phyloP scores from a whole-genome alignment of 2,329 filamentous ascomycete species.

The Clarireedia hainanense region DNA sequence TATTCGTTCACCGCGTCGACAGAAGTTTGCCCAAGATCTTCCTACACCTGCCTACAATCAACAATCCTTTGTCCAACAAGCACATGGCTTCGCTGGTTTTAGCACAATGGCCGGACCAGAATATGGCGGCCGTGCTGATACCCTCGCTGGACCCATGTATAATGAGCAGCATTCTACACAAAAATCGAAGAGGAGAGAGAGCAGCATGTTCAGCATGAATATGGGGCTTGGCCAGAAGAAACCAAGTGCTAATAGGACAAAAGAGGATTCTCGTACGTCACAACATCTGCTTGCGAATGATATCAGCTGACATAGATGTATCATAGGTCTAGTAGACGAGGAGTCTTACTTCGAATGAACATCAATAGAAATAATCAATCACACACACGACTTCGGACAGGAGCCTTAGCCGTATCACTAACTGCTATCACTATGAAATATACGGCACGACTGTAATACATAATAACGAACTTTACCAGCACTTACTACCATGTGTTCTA shows the following conservation, averaged over 20 bases:
- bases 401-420: conserved; percentile 14
- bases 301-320: conserved; percentile 7
- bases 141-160: conserved; percentile 27
- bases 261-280: conserved; percentile 25
- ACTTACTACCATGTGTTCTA: neutral
- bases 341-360: conserved; percentile 29
- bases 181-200: conserved; percentile 49
- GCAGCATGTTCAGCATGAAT: conserved; percentile 42
- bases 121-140: conserved; percentile 21
- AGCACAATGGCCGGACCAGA: conserved; percentile 28
- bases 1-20: conserved; percentile 54
- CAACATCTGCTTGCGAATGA: neutral
- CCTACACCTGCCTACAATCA: conserved; percentile 53
- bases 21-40: conserved; percentile 55
- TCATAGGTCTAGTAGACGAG: conserved; percentile 25
- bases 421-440: neutral
- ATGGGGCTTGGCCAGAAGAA: conserved; percentile 35
- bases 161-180: neutral
- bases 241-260: conserved; percentile 22
- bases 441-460: conserved; percentile 6
- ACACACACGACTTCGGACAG: conserved; percentile 21
- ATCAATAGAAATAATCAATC: neutral
- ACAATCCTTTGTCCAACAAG: conserved; percentile 29
- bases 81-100: conserved; percentile 39
- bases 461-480: conserved; percentile 2